Evolutionary conservation across 805 yeast genomes (phyloP), one percentile per base, ranked within the genome.

Genomic region (Dipodascus albidus): DNA sequence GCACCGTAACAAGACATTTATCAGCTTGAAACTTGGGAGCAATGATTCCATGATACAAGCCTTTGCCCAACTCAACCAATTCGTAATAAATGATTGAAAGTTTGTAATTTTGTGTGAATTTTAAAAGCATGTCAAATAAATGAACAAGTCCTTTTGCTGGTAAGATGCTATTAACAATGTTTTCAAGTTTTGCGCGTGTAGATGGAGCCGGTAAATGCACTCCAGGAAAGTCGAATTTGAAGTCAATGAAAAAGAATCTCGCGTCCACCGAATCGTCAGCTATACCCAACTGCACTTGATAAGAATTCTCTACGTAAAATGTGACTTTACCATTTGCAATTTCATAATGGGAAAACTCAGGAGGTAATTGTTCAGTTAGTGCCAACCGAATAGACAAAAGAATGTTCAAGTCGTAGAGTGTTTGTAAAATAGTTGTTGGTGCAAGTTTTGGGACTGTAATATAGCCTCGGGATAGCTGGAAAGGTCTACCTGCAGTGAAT

Each of bases 171-270:
- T 87, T 86, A 6, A 80, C 78, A 1, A 74, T 66, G 23, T 70
- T 70, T 61, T 84, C 89, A 20, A 87, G 62, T 53, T 73, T 74
- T 14, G 64, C 65, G 51, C 67, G 66, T 3, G 73, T 67, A 11
- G 54, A 58, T 19, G 51, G 50, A n/a, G 75, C 73, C 17, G 65
- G 58, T 14, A 65, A 57, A 3, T 65, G 60, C 1, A 60, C 54
- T 11, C 64, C 63, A 6, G 65, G 59, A 60, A 85, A 83, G 21
- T 77, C 70, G 53, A 89, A 77, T 53, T 79, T 75, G 67, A 89
- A 84, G 64, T 87, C 91, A 20, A 91, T 85, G 55, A 88, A 74
- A 63, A 82, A 86, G 60, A 85, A 83, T 15, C 88, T 88, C 0
- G 88, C 78, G 41, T 77, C 76, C 2, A 71, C 73, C 1, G 74